Conservation (phyloP, 768 basidiomycete species). For the Krasilnikovozyma curviuscula region DNA sequence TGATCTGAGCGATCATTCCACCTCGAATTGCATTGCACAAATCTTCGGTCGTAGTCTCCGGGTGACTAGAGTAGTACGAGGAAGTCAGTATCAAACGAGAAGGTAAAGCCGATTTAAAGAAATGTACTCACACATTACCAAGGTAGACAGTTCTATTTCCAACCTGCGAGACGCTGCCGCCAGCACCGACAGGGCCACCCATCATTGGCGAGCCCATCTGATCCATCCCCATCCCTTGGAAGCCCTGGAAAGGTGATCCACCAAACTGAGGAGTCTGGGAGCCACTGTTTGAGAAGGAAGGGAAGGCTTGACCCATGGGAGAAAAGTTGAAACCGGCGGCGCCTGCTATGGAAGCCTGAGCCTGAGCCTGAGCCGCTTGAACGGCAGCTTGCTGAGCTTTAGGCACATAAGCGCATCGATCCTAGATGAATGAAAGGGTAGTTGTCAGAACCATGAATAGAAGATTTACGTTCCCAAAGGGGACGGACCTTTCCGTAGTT, state of each 20-base stretch:
- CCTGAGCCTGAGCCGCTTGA: constrained; percentile 29
- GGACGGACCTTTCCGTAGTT: constrained; percentile 69
- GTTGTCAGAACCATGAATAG: background rate
- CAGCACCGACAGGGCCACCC: constrained; percentile 5
- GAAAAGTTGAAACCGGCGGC: constrained; percentile 21
- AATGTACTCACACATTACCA: constrained; percentile 31
- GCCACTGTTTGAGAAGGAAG: constrained; percentile 14
- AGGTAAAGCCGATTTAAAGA: background rate
- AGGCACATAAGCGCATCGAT: constrained; percentile 56
- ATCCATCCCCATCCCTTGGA: too few relatives aligned
- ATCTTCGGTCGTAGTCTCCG: constrained; percentile 85
- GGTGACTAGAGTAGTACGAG: too few relatives aligned
- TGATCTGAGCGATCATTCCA: constrained; percentile 85
- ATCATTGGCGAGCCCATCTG: too few relatives aligned
- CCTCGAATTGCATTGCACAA: constrained; percentile 90
- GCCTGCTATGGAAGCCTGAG: constrained; percentile 23
- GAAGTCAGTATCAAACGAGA: background rate
- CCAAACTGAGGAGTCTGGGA: constrained; percentile 16
- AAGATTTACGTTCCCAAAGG: background rate
- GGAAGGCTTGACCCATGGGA: constrained; percentile 18
- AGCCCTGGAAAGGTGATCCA: too few relatives aligned
- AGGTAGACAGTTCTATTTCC: constrained; percentile 88
- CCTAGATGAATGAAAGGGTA: background rate
- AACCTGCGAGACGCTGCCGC: constrained; percentile 28
- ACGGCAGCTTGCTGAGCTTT: constrained; percentile 62